Base-by-base conservation (phyloP, 2,329 filamentous ascomycete genomes). In the Basipetospora chlamydospora region DNA sequence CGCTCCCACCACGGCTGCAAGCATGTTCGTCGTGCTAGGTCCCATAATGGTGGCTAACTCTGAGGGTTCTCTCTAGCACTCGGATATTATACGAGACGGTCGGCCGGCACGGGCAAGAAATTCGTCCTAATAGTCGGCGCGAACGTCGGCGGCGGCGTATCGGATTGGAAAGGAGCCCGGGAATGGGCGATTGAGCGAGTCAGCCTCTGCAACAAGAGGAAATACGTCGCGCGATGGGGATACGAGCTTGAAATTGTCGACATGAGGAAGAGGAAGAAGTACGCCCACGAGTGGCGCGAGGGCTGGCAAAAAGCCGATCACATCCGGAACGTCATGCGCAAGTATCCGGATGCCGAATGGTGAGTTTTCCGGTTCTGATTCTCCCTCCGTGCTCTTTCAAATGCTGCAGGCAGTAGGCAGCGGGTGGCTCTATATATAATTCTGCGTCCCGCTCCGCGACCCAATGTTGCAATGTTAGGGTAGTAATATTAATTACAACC, bases 241-340 rank as follows among this genome's bases (percentile, higher is more conserved):
- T 96, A 98, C 55, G 81, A 95, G 43, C 64, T 98, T 40, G 90
- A 98, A 56, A 80, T 96, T 52, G 85, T 93, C 46, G 92, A 98
- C 56, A 93, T 98, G 87, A 88, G 86, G 62, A 94, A 87, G 37
- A 94, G 95, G 70, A 96, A 95, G 63, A 77, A 87, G 46, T 98
- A 98, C 55, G 88, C 90, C 20, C 90, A 98, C 60, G 90, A 98
- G 60, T 98, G 90, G 90, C 75, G 90, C 50, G 90, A 98, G 60
- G 92, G 88, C 56, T 98, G 90, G 90, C 90, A 98, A 60, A 98
- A 96, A 66, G 87, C 95, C 42, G 90, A 98, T 55, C 85, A 85
- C 28, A 76, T 98, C 49, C 77, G 88, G 42, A 82, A 84, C 42
- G 77, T 80, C 30, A 78, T 98, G 70, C 74, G 77, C 53, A 95